phyloP scores from a whole-genome alignment of 768 basidiomycete genomes.

The Suillus lakei region DNA sequence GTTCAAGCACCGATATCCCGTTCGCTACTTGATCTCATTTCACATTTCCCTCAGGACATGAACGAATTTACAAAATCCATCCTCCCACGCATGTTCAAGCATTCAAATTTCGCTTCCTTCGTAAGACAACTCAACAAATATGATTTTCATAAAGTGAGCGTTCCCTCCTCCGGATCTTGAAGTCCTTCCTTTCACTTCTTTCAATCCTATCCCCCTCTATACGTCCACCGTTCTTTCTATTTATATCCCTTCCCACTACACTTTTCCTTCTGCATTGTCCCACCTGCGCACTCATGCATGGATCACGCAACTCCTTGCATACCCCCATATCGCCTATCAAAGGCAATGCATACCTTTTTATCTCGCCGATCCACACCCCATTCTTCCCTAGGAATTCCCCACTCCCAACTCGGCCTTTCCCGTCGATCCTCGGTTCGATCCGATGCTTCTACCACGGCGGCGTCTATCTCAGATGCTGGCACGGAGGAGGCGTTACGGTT shows the following conservation, averaged over 20 bases:
- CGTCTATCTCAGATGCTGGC: background rate
- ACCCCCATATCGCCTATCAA: background rate
- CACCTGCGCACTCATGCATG: background rate
- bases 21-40: conserved; percentile 13
- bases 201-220: conserved; percentile 14
- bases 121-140: conserved; percentile 96
- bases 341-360: background rate
- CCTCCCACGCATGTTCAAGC: conserved; percentile 92
- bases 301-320: background rate
- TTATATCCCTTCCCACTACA: background rate
- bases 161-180: conserved; percentile 10
- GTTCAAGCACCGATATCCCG: background rate
- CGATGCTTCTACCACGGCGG: background rate
- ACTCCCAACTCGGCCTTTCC: background rate
- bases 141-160: conserved; percentile 86
- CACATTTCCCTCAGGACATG: conserved; percentile 65
- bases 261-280: background rate
- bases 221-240: conserved; percentile 6
- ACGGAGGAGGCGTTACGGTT: background rate
- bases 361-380: background rate
- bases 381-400: background rate
- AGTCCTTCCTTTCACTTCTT: conserved; percentile 14
- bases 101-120: conserved; percentile 92
- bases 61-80: conserved; percentile 94
- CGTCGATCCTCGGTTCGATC: conserved; percentile 3